These are phyloP conservation scores for Herpetospermum pedunculosum DNA, from an alignment of 306 rosid species.

Conservation along the genomic window DNA sequence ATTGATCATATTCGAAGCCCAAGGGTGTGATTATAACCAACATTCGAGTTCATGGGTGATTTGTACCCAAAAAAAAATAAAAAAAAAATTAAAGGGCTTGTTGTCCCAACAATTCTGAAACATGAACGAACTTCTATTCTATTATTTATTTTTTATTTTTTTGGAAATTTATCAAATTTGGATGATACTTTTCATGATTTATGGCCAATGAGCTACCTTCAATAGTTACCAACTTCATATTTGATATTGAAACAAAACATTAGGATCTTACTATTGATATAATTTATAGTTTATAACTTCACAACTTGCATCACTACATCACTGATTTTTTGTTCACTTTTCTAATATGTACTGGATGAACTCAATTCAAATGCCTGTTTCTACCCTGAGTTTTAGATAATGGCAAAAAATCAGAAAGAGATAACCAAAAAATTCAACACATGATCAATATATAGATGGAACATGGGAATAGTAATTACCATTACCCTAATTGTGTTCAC, in stretches of 20 bases:
- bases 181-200: neutral
- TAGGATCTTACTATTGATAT: neutral
- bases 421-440: neutral
- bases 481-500: conserved; percentile 4
- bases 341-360: neutral
- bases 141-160: no score
- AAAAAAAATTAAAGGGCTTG: no score
- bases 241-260: neutral
- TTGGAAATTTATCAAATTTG: neutral
- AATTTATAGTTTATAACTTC: neutral
- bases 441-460: neutral
- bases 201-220: neutral
- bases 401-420: neutral
- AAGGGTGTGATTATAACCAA: no score
- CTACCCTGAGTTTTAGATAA: neutral
- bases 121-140: no score
- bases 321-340: no score
- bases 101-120: no score
- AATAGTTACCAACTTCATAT: neutral
- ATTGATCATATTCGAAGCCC: no score
- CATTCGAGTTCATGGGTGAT: no score
- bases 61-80: no score
- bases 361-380: neutral
- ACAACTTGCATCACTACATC: neutral
- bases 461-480: neutral